Conservation (phyloP, 768 basidiomycete species). For the Scleroderma bovista region DNA sequence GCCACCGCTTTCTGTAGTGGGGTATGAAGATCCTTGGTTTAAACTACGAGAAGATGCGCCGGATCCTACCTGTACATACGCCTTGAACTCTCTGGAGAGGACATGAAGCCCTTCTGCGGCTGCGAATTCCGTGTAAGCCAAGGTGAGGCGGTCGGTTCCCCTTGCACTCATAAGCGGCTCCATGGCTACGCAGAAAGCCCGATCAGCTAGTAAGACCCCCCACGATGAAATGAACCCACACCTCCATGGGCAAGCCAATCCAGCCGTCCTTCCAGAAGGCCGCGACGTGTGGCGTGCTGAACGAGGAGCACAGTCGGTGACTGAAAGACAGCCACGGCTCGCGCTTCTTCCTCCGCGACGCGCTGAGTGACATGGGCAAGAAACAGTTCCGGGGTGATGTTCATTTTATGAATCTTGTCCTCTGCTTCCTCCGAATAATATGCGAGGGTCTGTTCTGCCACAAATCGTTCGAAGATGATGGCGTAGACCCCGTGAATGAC, state of each 20-base stretch:
- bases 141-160: slow-evolving; percentile 38
- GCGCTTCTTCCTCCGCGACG: slow-evolving; percentile 52
- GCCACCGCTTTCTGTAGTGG: slow-evolving; percentile 48
- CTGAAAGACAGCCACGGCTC: slow-evolving; percentile 45
- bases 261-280: slow-evolving; percentile 41
- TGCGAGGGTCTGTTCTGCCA: slow-evolving; percentile 42
- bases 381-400: slow-evolving; percentile 42
- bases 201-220: slow-evolving; percentile 23
- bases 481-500: slow-evolving; percentile 51
- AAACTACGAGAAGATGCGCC: neutral
- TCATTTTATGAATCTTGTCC: slow-evolving; percentile 28
- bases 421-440: slow-evolving; percentile 54
- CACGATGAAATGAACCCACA: slow-evolving; percentile 26
- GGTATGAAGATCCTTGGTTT: neutral
- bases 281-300: slow-evolving; percentile 47
- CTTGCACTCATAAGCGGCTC: slow-evolving; percentile 44
- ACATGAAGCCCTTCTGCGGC: slow-evolving; percentile 50
- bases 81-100: slow-evolving; percentile 58
- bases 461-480: slow-evolving; percentile 49
- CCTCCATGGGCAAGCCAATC: slow-evolving; percentile 42
- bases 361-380: slow-evolving; percentile 42
- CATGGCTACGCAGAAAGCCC: slow-evolving; percentile 37
- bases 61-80: slow-evolving; percentile 48
- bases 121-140: slow-evolving; percentile 58
- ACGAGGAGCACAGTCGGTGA: slow-evolving; percentile 45